Conservation (phyloP, 345 rosid genomes). For the Noccaea bulbosa region DNA sequence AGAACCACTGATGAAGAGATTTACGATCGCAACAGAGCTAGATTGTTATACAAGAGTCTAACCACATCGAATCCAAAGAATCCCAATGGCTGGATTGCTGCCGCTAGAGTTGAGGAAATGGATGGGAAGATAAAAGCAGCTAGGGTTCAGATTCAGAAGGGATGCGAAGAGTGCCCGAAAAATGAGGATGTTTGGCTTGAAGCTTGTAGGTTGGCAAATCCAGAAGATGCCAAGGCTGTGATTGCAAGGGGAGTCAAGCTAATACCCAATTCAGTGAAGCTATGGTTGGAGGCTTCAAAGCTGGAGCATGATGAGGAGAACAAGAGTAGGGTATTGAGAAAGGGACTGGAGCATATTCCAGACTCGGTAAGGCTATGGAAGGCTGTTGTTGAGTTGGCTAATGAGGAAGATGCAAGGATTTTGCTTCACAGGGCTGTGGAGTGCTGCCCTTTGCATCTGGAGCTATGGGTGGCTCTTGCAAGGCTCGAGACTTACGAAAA, state of each 20-base stretch:
- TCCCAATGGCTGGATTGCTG: constrained; percentile 96
- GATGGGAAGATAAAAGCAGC: constrained; percentile 90
- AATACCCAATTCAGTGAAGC: constrained; percentile 89
- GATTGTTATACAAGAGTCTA: constrained; percentile 84
- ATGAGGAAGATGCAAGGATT: constrained; percentile 73
- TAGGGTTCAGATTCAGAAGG: constrained; percentile 76
- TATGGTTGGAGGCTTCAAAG: constrained; percentile 84
- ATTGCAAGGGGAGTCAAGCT: constrained; percentile 83
- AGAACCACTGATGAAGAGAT: constrained; percentile 95
- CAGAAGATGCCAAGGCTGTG: constrained; percentile 89
- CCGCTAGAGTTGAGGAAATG: constrained; percentile 95
- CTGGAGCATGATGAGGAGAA: constrained; percentile 72
- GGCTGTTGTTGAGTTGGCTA: constrained; percentile 80
- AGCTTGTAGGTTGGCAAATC: constrained; percentile 84
- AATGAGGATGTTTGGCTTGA: constrained; percentile 95
- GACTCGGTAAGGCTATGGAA: constrained; percentile 95
- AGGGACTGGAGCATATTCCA: constrained; percentile 80
- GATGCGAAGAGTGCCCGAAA: constrained; percentile 92
- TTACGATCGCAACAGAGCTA: constrained; percentile 90
- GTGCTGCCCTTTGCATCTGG: constrained; percentile 88
- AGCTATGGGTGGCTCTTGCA: constrained; percentile 88
- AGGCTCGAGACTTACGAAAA: constrained; percentile 78
- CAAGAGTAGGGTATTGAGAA: constrained; percentile 84
- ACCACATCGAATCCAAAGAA: constrained; percentile 88
- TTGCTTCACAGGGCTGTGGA: constrained; percentile 94